Evolutionary conservation across 2,329 filamentous ascomycete genomes (phyloP), one percentile per base, ranked within the genome.

Genomic region (Aulographum hederae): DNA sequence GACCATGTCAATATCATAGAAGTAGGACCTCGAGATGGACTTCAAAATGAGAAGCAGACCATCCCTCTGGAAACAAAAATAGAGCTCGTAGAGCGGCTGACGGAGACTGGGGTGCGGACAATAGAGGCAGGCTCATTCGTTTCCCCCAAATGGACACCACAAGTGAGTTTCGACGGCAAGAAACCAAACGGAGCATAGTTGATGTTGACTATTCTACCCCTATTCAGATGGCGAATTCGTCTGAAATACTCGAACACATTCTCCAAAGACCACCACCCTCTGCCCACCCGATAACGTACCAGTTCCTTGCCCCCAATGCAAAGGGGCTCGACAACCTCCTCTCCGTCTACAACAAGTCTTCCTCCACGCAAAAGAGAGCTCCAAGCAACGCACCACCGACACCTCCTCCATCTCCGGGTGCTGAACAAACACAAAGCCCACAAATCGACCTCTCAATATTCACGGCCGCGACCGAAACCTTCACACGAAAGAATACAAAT

Each of bases 51-150:
- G 58, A 78, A 78, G 55, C 68, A 61, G 39, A 62, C 62, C 18
- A 76, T 91, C 39, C 61, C 78, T 0, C 58, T 80, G 8, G 60
- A 64, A 5, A 82, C 73, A 2, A 91, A 91, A 53, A 67, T 86
- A 34, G 70, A 84, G 41, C 54, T 91, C 32, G 78, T 91, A 25
- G 65, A 74, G 41, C 61, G 69, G 37, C 57, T 91, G 38, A 69
- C 73, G 20, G 57, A 58, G 39, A 77, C 78, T 1, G 81, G 81
- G 0, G 50, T 89, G 26, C 57, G 59, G 4, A 73, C 73, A 3
- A 86, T 91, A 38, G 81, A 91, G 51, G 73, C 78, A 13, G 82
- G 80, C 1, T 79, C 78, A 1, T 82, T 91, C 46, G 81, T 91
- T 6, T 69, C 77, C 29, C 78, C 81, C 2, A 82, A 79, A 67